Conservation (phyloP, 106 monocot genomes). For the Cymbidium sinense region DNA sequence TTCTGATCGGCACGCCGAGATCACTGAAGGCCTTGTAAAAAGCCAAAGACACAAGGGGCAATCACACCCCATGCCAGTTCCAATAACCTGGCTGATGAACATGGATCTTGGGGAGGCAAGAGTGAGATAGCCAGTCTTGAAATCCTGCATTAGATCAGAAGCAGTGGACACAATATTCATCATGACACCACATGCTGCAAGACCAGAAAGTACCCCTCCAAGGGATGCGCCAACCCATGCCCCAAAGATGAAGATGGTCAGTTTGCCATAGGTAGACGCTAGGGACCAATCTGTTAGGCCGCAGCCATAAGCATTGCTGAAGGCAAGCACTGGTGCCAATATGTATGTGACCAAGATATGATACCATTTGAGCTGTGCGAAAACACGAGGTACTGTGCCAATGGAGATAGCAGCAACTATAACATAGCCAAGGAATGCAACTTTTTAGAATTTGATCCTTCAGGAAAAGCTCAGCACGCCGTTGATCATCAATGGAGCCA, state of each 20-base stretch:
- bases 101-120: slow-evolving; percentile 51
- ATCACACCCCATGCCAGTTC: slow-evolving; percentile 58
- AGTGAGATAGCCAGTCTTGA: slow-evolving; percentile 52
- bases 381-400: slow-evolving; percentile 24
- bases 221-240: slow-evolving; percentile 33
- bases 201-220: slow-evolving; percentile 39
- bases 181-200: slow-evolving; percentile 50
- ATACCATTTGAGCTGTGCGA: slow-evolving; percentile 40
- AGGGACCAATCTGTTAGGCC: slow-evolving; percentile 54
- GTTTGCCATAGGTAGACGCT: slow-evolving; percentile 55
- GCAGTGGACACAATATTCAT: slow-evolving; percentile 33
- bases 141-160: slow-evolving; percentile 64
- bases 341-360: slow-evolving; percentile 37
- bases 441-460: slow-evolving; percentile 37
- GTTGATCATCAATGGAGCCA: slow-evolving; percentile 25
- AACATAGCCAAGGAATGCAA: slow-evolving; percentile 24
- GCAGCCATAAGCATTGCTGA: slow-evolving; percentile 40
- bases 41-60: slow-evolving; percentile 37
- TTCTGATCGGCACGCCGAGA: slow-evolving; percentile 7
- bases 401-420: slow-evolving; percentile 26
- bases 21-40: slow-evolving; percentile 36
- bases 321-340: slow-evolving; percentile 35
- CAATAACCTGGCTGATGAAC: slow-evolving; percentile 56
- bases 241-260: slow-evolving; percentile 46
- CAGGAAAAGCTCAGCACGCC: slow-evolving; percentile 26